Base-by-base conservation (phyloP, 805 yeast genomes). In the Pichia sporocuriosa region DNA sequence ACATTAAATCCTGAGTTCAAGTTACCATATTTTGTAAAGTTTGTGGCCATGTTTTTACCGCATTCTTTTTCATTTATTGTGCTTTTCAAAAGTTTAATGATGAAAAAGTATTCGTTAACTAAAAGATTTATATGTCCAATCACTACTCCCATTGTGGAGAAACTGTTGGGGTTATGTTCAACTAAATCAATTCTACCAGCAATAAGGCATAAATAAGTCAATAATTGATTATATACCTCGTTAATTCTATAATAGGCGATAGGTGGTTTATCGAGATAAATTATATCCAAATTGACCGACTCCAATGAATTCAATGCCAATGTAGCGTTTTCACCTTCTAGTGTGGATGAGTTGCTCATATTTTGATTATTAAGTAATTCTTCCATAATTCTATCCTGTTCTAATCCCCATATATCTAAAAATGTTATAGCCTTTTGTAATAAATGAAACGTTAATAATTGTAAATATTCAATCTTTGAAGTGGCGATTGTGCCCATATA, bases 131-230 rank as follows among this genome's bases (percentile, higher is more conserved):
- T 69, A 50, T 84, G 93, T 51, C 81, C 84, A 3, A 79, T 74
- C 13, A 84, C 63, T 15, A 72, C 68, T 51, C 84, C 89, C 40
- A 84, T 58, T 6, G 78, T 58, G 48, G 80, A 81, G 54, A 87
- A 79, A 2, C 90, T 90, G 15, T 67, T 67, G 4, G 78, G 70
- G 55, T 83, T 84, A 51, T 79, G 82, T 54, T 84, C 93, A 27
- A 84, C 76, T 59, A 84, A 67, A 57, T 84, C 93, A 48, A 84
- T 61, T 51, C 94, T 64, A n/a, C 94, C 94, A 13, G 82, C 68
- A 9, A 84, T 73, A 49, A 84, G 53, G 2, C 82, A 80, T 48
- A 83, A 65, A 52, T 84, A 84, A 1, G 75, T 67, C 51, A 74
- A 73, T 13, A 82, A 54, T 5, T 79, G 65, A 22, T 75, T 72